Evolutionary conservation across 1,284 basidiomycete species (phyloP), one percentile per base, ranked within the genome.

Genomic region (Microstroma glucosiphilum): DNA sequence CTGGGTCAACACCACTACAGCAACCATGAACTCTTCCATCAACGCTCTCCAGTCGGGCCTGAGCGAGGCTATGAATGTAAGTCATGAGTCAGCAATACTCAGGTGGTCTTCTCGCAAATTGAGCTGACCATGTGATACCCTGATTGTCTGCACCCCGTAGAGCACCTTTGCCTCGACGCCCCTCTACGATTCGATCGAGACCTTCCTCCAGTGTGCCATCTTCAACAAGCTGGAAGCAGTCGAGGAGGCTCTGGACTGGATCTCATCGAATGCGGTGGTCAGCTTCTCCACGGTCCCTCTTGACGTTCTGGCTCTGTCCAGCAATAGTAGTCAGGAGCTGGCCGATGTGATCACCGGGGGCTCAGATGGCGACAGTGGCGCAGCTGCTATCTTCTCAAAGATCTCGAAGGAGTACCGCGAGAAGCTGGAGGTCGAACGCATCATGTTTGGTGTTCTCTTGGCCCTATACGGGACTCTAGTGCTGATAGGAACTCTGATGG

Each of bases 1-100:
- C 17, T 97, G 92, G 93, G 87, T 97, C 58, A 91, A 96, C 73
- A 85, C 83, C n/a, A 96, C 93, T 0, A 93, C 91, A 0, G 85
- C 86, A 4, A 58, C 57, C 40, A 85, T 98, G 68, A 98, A 98
- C 63, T 63, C 71, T 15, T 83, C 83, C 0, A 70, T 84, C 25
- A 82, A 81, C 30, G 78, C 81, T 42, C 84, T 84, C 60, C 82
- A 83, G 64, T 75, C 78, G 61, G 82, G 80, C 9, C 69, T 84
- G 58, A 66, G 67, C 2, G 59, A 58, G 8, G 81, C 67, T 0
- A 65, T 70, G 15, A 63, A 66, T 23, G 64, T 62, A 37, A 65
- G 63, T 48, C 43, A 21, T 6, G 43, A 48, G 4, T 12, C 43
- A 6, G 15, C 43, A 6, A 17, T 48, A 6, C 43, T 12, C 12